phyloP scores from a whole-genome alignment of 768 basidiomycete genomes.

The Lactarius hengduanensis region DNA sequence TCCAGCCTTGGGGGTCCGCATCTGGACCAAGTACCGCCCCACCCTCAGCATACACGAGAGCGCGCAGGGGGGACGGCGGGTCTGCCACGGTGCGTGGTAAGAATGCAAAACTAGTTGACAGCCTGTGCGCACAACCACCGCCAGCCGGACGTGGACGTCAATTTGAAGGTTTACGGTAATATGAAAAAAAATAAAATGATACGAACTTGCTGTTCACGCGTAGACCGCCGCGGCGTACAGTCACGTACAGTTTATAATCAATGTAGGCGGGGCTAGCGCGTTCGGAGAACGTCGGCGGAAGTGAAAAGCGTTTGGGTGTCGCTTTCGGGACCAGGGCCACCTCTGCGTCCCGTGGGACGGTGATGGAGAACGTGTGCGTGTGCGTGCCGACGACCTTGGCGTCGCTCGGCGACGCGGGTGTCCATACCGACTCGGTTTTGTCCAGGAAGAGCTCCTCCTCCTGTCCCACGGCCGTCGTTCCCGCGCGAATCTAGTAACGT shows the following conservation, averaged over 20 bases:
- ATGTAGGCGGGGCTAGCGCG: conserved; percentile 54
- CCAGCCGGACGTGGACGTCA: neutral
- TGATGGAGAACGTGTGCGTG: conserved; percentile 19
- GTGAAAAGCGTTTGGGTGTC: neutral
- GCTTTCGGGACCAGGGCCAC: conserved; percentile 1
- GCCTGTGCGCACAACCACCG: conserved; percentile 29
- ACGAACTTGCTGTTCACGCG: conserved; percentile 51
- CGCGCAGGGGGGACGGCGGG: conserved; percentile 39
- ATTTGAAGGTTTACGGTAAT: neutral
- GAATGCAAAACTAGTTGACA: conserved; percentile 38
- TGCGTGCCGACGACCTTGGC: conserved; percentile 15
- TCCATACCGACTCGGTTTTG: conserved; percentile 15
- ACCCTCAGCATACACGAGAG: conserved; percentile 39
- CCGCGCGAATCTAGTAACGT: conserved; percentile 15
- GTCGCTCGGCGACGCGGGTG: conserved; percentile 13
- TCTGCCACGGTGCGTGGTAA: conserved; percentile 37
- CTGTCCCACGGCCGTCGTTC: conserved; percentile 19
- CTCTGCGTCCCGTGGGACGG: conserved; percentile 10
- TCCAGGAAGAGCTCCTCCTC: conserved; percentile 24
- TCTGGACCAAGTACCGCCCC: conserved; percentile 39
- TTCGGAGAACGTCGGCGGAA: conserved; percentile 33
- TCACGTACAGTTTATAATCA: conserved; percentile 54
- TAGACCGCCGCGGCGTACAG: conserved; percentile 48
- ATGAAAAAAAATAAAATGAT: neutral
- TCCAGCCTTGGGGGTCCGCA: conserved; percentile 44